phyloP scores from a whole-genome alignment of 495 filamentous ascomycete species.

The Viridothelium virens region DNA sequence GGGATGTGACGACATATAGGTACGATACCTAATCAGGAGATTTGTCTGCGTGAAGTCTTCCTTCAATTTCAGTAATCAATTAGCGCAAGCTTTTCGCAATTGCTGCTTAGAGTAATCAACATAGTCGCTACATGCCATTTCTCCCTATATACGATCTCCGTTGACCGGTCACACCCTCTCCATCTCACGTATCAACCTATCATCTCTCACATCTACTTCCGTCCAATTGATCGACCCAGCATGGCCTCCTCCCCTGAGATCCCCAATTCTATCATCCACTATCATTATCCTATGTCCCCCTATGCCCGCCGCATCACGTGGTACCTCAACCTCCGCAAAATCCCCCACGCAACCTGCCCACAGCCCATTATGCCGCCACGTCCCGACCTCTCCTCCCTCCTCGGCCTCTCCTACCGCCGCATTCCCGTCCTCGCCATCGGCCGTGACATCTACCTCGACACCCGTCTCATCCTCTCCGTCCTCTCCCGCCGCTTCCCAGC shows the following conservation, averaged over 20 bases:
- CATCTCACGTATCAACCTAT: neutral
- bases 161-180: neutral
- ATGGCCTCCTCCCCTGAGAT: neutral
- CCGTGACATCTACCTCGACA: conserved; percentile 33
- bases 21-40: neutral
- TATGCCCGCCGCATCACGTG: conserved; percentile 50
- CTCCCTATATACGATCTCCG: too few relatives aligned
- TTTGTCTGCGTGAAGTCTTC: neutral
- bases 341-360: conserved; percentile 51
- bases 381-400: conserved; percentile 44
- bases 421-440: conserved; percentile 51
- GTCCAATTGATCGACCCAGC: neutral
- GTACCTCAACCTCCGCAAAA: conserved; percentile 53
- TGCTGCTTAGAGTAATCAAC: too few relatives aligned
- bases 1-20: neutral
- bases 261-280: conserved; percentile 44
- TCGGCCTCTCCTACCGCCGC: conserved; percentile 56
- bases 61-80: neutral
- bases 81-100: too few relatives aligned
- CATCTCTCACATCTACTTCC: too few relatives aligned
- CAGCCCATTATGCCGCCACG: conserved; percentile 55
- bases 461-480: conserved; percentile 49
- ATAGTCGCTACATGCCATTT: too few relatives aligned
- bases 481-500: conserved; percentile 45
- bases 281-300: conserved; percentile 51